Evolutionary conservation across 1,284 basidiomycete genomes (phyloP), one percentile per base, ranked within the genome.

Genomic region (Puccinia brachypodii): DNA sequence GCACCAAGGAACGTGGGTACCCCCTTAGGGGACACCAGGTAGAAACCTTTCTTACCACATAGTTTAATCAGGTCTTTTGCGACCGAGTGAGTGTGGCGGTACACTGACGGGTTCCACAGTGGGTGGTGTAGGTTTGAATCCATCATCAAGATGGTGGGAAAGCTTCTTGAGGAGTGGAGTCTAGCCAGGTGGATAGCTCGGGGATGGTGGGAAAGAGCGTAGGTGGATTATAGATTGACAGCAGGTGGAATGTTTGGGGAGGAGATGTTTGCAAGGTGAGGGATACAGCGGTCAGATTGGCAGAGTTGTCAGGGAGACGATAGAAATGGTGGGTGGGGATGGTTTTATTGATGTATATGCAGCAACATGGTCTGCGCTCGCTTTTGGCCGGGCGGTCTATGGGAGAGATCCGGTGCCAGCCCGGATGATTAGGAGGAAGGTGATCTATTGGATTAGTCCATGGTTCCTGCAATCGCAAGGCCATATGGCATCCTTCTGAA

Each of bases 121-220:
- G 38, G 19, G 22, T 77, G 76, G 19, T 77, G 76, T 44, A 77
- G 31, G 44, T 77, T 77, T 7, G 76, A 64, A 33, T 77, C 62
- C 16, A 68, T 68, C 28, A 68, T 36, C 6, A 77, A 25, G 38
- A 77, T 25, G 25, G 72, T 58, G 28, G 72, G 50, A 28, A 25
- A 22, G 2, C 13, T 14, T 36, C 50, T 56, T 3, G 47, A 38
- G n/a, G 28, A 38, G n/a, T 50, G 36, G 36, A 66, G 40, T 33
- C 11, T 16, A 50, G 25, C 40, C 40, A 22, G 8, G 14, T 33
- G 36, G 62, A 6, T 58, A 58, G 19, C n/a, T 58, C 56, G 14
- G 56, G 56, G n/a, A 58, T 58, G 13, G 56, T 58, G 56, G 50
- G 28, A 31, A 64, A 64, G 36, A 14, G 3, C 19, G 66, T 38